Evolutionary conservation across 306 rosid genomes (phyloP), one percentile per base, ranked within the genome.

Genomic region (Acacia confusa): DNA sequence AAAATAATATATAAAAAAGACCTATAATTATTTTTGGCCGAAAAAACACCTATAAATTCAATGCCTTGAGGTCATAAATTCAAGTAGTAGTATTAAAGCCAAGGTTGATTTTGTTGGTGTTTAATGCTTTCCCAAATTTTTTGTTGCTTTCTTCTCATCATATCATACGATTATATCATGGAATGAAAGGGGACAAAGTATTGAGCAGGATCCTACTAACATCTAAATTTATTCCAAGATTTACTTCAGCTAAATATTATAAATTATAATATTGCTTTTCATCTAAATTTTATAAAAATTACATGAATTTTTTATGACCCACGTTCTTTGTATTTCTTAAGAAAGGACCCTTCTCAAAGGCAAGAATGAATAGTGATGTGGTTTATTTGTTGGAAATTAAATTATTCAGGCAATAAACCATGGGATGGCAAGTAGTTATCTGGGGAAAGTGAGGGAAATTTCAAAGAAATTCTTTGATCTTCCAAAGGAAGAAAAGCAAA

Each of bases 401-500:
- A 50, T 81, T 72, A 50, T 79, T 72, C 79, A 86, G 91, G 88
- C 58, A 63, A 79, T 82, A 86, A 88, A 88, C 72, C 91, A 88
- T 45, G 89, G 91, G 11, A 72, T 86, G 71, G 11, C 78, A 3
- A 68, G 61, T 74, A 61, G 81, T 8, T 84, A 81, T 73, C 80
- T 88, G 50, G 85, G 77, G 45, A 76, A 86, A 47, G 72, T 88
- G 67, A 75, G 88, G 58, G 68, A 76, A 60, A 19, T 86, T n/a
- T 43, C 83, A 20, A 76, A 76, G 53, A 84, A 84, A 32, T 88
- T 88, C 78, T 90, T 90, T 24, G 76, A 77, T 7, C 85, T 87
- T 78, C 86, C 92, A 7, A 84, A 50, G 58, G 87, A 82, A 78
- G 89, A 85, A 82, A 90, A 90, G 88, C 30, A 52, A 32, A 88